Conservation (phyloP, 2,329 filamentous ascomycete species). For the Biscogniauxia mediterranea region DNA sequence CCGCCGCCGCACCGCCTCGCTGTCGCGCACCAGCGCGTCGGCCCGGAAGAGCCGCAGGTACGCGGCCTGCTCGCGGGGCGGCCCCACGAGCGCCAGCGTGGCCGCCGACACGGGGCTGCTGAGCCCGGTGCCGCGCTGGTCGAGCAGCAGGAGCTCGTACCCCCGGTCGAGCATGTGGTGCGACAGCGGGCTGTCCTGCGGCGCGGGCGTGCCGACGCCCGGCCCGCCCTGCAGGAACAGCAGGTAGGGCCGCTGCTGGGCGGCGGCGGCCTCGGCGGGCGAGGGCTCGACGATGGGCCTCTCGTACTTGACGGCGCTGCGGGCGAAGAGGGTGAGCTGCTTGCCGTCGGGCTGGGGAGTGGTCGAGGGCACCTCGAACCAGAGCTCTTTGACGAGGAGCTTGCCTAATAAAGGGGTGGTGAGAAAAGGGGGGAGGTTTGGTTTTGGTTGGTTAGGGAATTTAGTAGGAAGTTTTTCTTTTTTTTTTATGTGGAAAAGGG, state of each 20-base stretch:
- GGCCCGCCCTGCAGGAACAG: conserved; percentile 86
- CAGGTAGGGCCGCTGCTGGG: conserved; percentile 51
- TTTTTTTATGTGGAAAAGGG: no score
- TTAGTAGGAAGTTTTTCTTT: no score
- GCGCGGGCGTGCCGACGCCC: conserved; percentile 71
- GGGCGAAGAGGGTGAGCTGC: conserved; percentile 73
- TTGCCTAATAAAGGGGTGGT: conserved; percentile 54
- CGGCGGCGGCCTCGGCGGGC: conserved; percentile 30
- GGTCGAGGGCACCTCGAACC: conserved; percentile 87
- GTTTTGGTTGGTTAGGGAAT: no score
- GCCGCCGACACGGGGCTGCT: conserved; percentile 76
- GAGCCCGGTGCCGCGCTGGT: conserved; percentile 86
- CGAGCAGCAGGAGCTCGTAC: conserved; percentile 83
- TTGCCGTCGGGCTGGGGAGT: conserved; percentile 58
- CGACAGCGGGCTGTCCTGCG: conserved; percentile 72
- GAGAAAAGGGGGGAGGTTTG: neutral
- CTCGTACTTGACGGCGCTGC: conserved; percentile 67
- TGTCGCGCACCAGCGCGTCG: conserved; percentile 86
- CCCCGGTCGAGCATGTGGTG: conserved; percentile 70
- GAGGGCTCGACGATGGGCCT: conserved; percentile 52
- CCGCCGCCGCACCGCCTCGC: conserved; percentile 77
- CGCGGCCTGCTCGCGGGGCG: conserved; percentile 65
- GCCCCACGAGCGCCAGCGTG: conserved; percentile 65
- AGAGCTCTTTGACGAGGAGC: conserved; percentile 74
- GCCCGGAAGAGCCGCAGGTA: conserved; percentile 85